Base-by-base conservation (phyloP, 257 asterid species). In the Nicotiana tabacum region DNA sequence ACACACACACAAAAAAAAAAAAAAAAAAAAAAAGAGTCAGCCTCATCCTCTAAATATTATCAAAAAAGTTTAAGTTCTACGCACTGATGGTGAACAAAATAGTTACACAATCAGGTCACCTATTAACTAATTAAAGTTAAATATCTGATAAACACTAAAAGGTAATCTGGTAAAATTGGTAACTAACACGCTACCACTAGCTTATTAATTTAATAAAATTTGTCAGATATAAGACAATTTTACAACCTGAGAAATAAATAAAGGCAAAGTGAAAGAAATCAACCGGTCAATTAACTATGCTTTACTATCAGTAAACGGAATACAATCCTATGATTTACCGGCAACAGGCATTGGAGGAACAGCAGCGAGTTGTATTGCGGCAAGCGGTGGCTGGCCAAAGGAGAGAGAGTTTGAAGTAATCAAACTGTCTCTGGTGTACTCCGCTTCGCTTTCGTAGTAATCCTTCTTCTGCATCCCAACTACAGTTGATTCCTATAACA, bases 361-460 rank as follows among this genome's bases (percentile, higher is more conserved):
- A 95, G 39, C 98, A 95, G 9, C 17, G 86, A 83, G 83, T 88
- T 24, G 90, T 89, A 82, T 67, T 80, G 57, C 92, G 91, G 87
- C 98, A 95, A 46, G 83, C 76, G 4, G 98, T 92, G 72, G 91
- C 97, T 39, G 97, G 97, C 98, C 98, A 95, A 83, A 88, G 95
- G 76, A 95, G 95, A 64, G 98, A 85, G 66, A 95, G 87, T 91
- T 84, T 86, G 88, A 92, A 93, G 86, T 89, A 95, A 86, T 95
- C 98, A 58, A 95, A 95, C 82, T 89, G 95, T 87, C 97, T 90
- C 87, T 89, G 97, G 7, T 82, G 17, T 77, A 1, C 48, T 1
- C 64, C 76, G 33, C 27, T 83, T 46, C 35, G 8, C 11, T 77
- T 81, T 62, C 83, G 85, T 80, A 88, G 88, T 61, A 68, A 61